Percentiles rank a stretch among this genome's conserved stretches.
Evolutionary conservation across 1,139 yeast genomes (phyloP).

Genomic region (Nadsonia starkeyi-henricii): DNA sequence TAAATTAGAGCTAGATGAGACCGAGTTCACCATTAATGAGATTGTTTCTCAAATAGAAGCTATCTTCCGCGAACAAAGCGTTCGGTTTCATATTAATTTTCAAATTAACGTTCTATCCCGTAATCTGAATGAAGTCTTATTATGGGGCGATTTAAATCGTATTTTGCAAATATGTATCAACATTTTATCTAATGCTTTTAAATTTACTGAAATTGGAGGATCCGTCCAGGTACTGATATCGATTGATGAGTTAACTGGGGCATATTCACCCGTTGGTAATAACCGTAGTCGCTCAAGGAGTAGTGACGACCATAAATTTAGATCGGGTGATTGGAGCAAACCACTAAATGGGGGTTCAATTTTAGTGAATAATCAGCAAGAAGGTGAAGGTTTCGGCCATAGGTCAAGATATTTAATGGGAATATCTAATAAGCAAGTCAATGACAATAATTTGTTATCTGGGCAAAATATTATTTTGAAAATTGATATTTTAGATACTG

Average conservation of each 20-base stretch:
- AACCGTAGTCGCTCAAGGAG: background rate
- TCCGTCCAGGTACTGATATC: conserved; percentile 40
- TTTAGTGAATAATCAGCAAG: background rate
- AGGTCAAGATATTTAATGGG: background rate
- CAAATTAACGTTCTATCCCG: conserved; percentile 30
- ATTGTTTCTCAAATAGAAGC: conserved; percentile 76
- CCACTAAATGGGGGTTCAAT: background rate
- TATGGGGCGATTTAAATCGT: conserved; percentile 85
- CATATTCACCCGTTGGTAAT: background rate
- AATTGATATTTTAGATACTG: conserved; percentile 56
- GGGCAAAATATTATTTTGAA: conserved; percentile 5
- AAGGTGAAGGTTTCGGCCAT: background rate
- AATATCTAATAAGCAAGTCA: too few relatives aligned
- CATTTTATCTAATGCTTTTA: conserved; percentile 74
- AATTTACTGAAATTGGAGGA: conserved; percentile 87
- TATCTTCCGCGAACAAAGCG: conserved; percentile 75
- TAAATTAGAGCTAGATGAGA: conserved; percentile 64
- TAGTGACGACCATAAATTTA: background rate
- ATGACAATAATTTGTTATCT: too few relatives aligned
- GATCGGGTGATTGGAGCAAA: too few relatives aligned
- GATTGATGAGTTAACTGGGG: background rate
- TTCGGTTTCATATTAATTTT: conserved; percentile 51
- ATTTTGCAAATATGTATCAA: conserved; percentile 89
- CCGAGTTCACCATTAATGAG: conserved; percentile 57
- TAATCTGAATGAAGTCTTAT: conserved; percentile 30